Evolutionary conservation across 164 flowering plant genomes (phyloP).

Genomic region (Macadamia tetraphylla): DNA sequence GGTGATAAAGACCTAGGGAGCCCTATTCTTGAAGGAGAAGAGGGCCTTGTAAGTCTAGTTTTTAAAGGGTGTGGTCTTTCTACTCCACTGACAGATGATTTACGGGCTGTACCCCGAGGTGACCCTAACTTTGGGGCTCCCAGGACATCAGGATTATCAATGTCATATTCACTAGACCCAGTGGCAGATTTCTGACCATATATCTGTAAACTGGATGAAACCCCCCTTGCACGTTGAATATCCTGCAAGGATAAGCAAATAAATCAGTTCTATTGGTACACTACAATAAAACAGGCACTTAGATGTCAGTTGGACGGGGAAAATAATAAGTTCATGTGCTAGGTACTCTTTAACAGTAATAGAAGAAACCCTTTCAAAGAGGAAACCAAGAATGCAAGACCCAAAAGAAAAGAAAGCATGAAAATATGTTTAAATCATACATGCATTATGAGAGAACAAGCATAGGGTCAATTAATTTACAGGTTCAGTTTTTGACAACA

Average conservation of each 20-base stretch:
- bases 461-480: not conserved
- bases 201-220: constrained; percentile 30
- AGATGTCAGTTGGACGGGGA: not conserved
- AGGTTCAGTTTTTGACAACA: not conserved
- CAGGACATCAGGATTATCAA: constrained; percentile 29
- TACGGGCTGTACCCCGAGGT: constrained; percentile 25
- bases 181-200: constrained; percentile 29
- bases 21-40: constrained; percentile 36
- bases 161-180: constrained; percentile 44
- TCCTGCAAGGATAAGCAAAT: constrained; percentile 26
- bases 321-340: not conserved
- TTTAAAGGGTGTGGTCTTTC: constrained; percentile 34
- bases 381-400: not conserved
- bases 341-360: not conserved
- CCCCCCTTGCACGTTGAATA: constrained; percentile 32
- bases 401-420: not conserved
- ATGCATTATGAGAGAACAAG: constrained; percentile 4
- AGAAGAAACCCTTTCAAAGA: not conserved
- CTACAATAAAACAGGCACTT: constrained; percentile 1
- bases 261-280: not conserved
- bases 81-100: constrained; percentile 27
- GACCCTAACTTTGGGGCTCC: constrained; percentile 32
- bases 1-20: constrained; percentile 30
- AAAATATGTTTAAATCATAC: not conserved
- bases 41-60: constrained; percentile 27